These are phyloP conservation scores for Brassica hybrid DNA, from an alignment of 441 rosid genomes.

Conservation along the genomic window DNA sequence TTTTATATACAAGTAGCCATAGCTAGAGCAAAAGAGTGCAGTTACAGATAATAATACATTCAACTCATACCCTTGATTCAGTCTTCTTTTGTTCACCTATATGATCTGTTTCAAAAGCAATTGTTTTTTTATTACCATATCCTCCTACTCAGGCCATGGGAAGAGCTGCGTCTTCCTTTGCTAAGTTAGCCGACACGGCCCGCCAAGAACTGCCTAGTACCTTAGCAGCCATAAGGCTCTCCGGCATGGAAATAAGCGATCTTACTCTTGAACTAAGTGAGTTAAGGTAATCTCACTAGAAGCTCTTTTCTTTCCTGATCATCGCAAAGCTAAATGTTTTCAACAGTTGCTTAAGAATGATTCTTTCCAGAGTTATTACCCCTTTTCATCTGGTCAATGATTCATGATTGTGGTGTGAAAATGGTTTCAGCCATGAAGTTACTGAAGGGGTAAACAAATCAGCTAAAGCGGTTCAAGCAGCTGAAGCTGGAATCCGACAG, in stretches of 20 bases:
- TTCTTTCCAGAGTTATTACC: neutral
- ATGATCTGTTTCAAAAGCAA: neutral
- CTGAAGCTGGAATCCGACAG: conserved; percentile 85
- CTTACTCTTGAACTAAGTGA: conserved; percentile 91
- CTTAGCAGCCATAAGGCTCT: conserved; percentile 93
- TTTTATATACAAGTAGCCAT: neutral
- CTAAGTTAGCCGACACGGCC: conserved; percentile 90
- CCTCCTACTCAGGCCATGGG: conserved; percentile 64
- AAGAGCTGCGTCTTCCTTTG: conserved; percentile 85
- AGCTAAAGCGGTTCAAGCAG: conserved; percentile 85
- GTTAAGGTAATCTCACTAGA: conserved; percentile 67
- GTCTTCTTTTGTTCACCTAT: conserved; percentile 23
- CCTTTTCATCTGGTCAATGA: conserved; percentile 1
- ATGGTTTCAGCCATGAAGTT: conserved; percentile 77
- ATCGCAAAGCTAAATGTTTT: neutral
- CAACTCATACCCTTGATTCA: neutral
- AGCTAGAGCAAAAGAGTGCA: neutral
- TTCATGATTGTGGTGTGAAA: neutral
- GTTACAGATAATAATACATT: conserved; percentile 10
- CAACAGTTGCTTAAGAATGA: too few relatives aligned
- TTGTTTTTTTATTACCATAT: neutral
- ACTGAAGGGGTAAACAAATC: conserved; percentile 89
- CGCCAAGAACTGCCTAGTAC: conserved; percentile 92
- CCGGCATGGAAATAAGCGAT: conserved; percentile 98
- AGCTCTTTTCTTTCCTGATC: conserved; percentile 18